Base-by-base conservation (phyloP, 352 stramenopile species). In the Halophytophthora batemanensis region DNA sequence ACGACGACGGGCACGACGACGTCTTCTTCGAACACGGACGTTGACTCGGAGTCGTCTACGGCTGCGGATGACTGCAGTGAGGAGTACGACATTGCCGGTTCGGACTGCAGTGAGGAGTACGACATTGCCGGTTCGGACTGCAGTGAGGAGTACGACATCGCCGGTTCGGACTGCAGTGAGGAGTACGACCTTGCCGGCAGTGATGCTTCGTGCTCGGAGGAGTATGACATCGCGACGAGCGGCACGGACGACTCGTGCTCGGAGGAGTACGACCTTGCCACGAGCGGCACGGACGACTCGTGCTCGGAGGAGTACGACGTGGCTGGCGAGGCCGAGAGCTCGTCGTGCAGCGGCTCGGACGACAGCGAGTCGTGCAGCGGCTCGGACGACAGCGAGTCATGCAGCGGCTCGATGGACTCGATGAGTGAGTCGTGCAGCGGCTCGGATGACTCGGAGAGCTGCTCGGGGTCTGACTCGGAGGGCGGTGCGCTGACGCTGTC, bases 101-200 rank as follows among this genome's bases (percentile, higher is more conserved):
- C 23, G 14, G 56, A 61, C 2, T 65, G 45, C 36, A 21, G 35
- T 35, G n/a, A 53, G 19, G 45, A 56, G 38, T 14, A 36, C 39
- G 49, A 46, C 23, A 25, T 52, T 22, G 47, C 35, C 14, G 52
- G 29, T 22, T 25, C 3, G 13, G 46, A 63, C 42, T 59, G 67
- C 46, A 60, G 33, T 21, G 36, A 69, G 18, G 61, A 57, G 18
- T 45, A 34, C 6, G 63, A 76, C 35, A 59, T 66, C 17, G 62
- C 62, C 0, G 59, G 56, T 2, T 50, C 37, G 1, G 45, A 67
- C 18, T 76, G 66, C 48, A 65, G 51, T 12, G 45, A 76, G 38
- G 63, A 66, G 28, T 56, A 63, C 12, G 61, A 62, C 28, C 46
- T 65, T 5, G 56, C 64, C 13, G 63, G 48, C n/a, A 59, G 49